Evolutionary conservation across 1,284 basidiomycete genomes (phyloP).

Genomic region (Rhodotorula sp.): DNA sequence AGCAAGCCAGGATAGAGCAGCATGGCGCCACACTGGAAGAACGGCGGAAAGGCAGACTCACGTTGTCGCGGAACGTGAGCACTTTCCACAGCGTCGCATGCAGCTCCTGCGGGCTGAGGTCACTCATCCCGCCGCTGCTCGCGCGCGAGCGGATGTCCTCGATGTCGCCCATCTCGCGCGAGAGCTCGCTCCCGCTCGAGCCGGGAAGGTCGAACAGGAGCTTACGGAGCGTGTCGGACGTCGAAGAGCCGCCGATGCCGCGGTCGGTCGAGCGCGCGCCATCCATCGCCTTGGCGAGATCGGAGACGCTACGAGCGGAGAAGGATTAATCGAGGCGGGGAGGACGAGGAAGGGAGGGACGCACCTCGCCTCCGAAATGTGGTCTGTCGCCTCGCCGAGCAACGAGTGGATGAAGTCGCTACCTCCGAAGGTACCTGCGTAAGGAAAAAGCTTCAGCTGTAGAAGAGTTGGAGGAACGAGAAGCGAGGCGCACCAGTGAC

Average conservation of each 20-base stretch:
- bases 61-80: constrained; percentile 76
- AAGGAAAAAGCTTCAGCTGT: not conserved
- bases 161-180: constrained; percentile 72
- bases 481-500: constrained; percentile 69
- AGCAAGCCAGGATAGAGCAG: too few species aligned
- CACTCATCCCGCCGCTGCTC: constrained; percentile 59
- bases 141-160: constrained; percentile 67
- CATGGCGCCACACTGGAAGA: too few species aligned
- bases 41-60: constrained; percentile 54
- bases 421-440: constrained; percentile 63
- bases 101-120: constrained; percentile 85
- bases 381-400: constrained; percentile 46
- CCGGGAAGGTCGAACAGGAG: constrained; percentile 54
- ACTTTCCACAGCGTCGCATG: constrained; percentile 83
- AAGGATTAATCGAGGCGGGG: not conserved
- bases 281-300: constrained; percentile 77
- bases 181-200: constrained; percentile 60
- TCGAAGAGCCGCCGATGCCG: constrained; percentile 24
- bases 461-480: not conserved
- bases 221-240: constrained; percentile 42
- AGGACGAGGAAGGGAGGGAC: not conserved
- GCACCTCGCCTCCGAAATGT: constrained; percentile 59
- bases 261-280: constrained; percentile 47
- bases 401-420: constrained; percentile 69
- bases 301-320: constrained; percentile 67